Conservation (phyloP, 352 stramenopile genomes). For the Phytophthora litchii region DNA sequence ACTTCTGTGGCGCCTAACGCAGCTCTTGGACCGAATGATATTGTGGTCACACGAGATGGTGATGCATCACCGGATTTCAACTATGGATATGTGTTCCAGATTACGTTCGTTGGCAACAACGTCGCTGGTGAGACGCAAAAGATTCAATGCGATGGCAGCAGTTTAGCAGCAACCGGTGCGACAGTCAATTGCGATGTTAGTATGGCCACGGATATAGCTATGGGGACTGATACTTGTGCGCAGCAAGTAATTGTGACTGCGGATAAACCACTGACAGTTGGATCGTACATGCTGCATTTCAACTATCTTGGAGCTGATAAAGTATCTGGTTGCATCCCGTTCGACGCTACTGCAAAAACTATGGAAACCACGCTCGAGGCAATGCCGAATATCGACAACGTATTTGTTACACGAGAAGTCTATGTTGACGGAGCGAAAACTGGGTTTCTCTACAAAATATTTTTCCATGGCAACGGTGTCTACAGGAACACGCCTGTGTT, state of each 20-base stretch:
- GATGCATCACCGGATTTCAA: conserved; percentile 59
- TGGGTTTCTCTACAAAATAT: conserved; percentile 71
- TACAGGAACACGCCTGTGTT: conserved; percentile 38
- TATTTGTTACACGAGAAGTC: conserved; percentile 58
- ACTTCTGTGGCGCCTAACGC: conserved; percentile 20
- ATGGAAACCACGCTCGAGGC: conserved; percentile 59
- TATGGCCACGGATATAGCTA: conserved; percentile 71
- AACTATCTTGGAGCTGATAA: conserved; percentile 38
- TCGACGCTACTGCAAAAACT: conserved; percentile 53
- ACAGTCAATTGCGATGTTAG: conserved; percentile 37
- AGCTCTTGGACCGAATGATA: conserved; percentile 48
- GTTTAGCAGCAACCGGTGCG: conserved; percentile 32
- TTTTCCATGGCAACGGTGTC: conserved; percentile 82
- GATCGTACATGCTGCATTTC: conserved; percentile 68
- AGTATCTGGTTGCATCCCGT: conserved; percentile 61
- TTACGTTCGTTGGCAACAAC: conserved; percentile 76
- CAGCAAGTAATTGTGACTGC: conserved; percentile 75
- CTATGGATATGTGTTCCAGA: conserved; percentile 75
- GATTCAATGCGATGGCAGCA: conserved; percentile 13
- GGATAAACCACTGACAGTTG: conserved; percentile 53
- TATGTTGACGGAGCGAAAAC: conserved; percentile 46
- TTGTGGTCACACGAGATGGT: conserved; percentile 77
- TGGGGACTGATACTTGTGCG: conserved; percentile 69
- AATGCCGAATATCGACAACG: conserved; percentile 79
- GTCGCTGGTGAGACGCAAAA: conserved; percentile 64